Conservation (phyloP, 2,329 filamentous ascomycete genomes). For the Fusarium agapanthi region DNA sequence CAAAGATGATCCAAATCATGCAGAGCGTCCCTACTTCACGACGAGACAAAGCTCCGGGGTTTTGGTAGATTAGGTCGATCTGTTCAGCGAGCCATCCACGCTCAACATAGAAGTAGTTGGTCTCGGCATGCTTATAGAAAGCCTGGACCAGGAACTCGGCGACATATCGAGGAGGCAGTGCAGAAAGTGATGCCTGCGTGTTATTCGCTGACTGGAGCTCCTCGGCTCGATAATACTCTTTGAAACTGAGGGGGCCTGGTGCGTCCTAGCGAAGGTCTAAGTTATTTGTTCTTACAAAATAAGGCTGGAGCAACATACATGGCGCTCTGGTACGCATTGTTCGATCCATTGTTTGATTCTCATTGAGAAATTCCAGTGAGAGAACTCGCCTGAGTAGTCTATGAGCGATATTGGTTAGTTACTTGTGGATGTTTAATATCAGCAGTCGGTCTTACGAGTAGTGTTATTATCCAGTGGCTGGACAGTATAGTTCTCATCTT, state of each 20-base stretch:
- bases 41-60: constrained; percentile 48
- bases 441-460: constrained; percentile 47
- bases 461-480: constrained; percentile 53
- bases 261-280: constrained; percentile 34
- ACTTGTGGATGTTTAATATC: background rate
- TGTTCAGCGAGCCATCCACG: constrained; percentile 53
- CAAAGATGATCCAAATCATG: constrained; percentile 57
- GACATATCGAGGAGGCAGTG: constrained; percentile 56
- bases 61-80: constrained; percentile 53
- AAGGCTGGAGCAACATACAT: constrained; percentile 34
- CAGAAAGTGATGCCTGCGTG: constrained; percentile 50
- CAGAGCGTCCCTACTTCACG: constrained; percentile 54
- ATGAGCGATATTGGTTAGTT: constrained; percentile 1
- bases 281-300: background rate
- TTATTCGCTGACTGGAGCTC: constrained; percentile 55
- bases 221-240: constrained; percentile 56
- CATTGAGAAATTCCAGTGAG: constrained; percentile 63
- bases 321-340: constrained; percentile 47
- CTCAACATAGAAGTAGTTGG: constrained; percentile 60
- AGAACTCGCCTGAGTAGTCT: constrained; percentile 63
- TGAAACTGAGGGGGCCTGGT: constrained; percentile 44
- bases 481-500: constrained; percentile 53
- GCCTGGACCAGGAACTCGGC: constrained; percentile 56
- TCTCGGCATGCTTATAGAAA: constrained; percentile 59
- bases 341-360: constrained; percentile 60